Evolutionary conservation across 495 filamentous ascomycete genomes (phyloP), one percentile per base, ranked within the genome.

Genomic region (Podospora bellae-mahoneyi): DNA sequence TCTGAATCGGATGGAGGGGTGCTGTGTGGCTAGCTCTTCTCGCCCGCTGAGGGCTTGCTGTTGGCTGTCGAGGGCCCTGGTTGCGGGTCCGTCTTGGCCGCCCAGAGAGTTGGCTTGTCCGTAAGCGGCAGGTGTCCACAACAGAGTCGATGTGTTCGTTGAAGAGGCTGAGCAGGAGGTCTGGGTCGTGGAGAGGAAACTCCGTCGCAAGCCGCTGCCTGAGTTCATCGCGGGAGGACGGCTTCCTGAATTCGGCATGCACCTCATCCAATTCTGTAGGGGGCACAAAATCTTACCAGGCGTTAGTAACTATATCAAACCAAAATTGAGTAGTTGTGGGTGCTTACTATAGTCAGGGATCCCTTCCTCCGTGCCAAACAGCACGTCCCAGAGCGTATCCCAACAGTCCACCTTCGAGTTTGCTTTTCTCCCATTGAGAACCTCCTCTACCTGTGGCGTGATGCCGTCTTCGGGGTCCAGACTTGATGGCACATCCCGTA

Each of bases 191-290:
- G 15, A 18, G 39, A 16, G 19, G 27, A 19, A 64, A 18, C 32
- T 61, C 68, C 15, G 58, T 62, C 10, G 28, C 60, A 19, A 67
- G 28, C 30, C n/a, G 59, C 5, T 27, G 15, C 32, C 56, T 57
- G 27, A 74, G 28, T 16, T 57, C n/a, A 4, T 59, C 16, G 20
- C 13, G 13, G 18, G 2, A 28, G 16, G 34, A 1, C 15, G 20
- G 20, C 19, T 28, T 53, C 13, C 68, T 67, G 44, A 78, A 68
- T 20, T 76, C 65, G 60, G 32, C 54, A 4, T 71, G 64, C 0
- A 78, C 71, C 48, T 78, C 76, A n/a, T 78, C 76, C 4, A 74
- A 58, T 27, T 78, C 76, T 5, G 72, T 71, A 18, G 76, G 74
- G 7, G 74, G 73, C 2, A 74, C 67, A n/a, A 76, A 78, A 5